These are phyloP conservation scores for Russula brevipes DNA, from an alignment of 768 basidiomycete species.

Conservation along the genomic window DNA sequence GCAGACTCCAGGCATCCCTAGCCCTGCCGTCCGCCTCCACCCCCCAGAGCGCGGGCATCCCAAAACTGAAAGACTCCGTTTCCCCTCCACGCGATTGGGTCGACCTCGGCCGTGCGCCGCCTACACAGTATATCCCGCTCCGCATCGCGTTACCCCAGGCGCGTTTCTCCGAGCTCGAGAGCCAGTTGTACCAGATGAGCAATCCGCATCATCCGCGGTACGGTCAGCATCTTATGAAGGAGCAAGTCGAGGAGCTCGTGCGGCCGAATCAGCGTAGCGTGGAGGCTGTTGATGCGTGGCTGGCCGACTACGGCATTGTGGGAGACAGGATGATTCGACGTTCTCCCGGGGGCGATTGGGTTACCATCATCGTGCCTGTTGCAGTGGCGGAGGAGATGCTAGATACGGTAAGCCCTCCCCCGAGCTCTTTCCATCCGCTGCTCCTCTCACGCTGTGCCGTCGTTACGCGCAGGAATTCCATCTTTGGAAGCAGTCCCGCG, in stretches of 20 bases:
- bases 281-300: slow-evolving; percentile 55
- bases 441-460: background rate
- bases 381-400: slow-evolving; percentile 62
- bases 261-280: slow-evolving; percentile 53
- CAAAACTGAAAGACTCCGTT: slow-evolving; percentile 20
- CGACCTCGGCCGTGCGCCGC: slow-evolving; percentile 39
- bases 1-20: slow-evolving; percentile 1
- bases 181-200: slow-evolving; percentile 26
- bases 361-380: slow-evolving; percentile 54
- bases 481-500: slow-evolving; percentile 51
- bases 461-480: slow-evolving; percentile 47
- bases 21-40: background rate
- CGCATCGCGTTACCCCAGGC: slow-evolving; percentile 33
- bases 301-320: slow-evolving; percentile 48
- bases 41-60: background rate
- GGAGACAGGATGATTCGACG: slow-evolving; percentile 37
- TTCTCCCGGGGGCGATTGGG: slow-evolving; percentile 67
- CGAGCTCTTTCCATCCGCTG: background rate
- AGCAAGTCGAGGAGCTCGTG: slow-evolving; percentile 57
- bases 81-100: slow-evolving; percentile 46
- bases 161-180: slow-evolving; percentile 27
- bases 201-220: slow-evolving; percentile 29
- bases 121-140: slow-evolving; percentile 46
- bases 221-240: slow-evolving; percentile 49
- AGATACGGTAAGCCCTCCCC: slow-evolving; percentile 46